Base-by-base conservation (phyloP, 352 stramenopile species). In the Pythium aristosporum region DNA sequence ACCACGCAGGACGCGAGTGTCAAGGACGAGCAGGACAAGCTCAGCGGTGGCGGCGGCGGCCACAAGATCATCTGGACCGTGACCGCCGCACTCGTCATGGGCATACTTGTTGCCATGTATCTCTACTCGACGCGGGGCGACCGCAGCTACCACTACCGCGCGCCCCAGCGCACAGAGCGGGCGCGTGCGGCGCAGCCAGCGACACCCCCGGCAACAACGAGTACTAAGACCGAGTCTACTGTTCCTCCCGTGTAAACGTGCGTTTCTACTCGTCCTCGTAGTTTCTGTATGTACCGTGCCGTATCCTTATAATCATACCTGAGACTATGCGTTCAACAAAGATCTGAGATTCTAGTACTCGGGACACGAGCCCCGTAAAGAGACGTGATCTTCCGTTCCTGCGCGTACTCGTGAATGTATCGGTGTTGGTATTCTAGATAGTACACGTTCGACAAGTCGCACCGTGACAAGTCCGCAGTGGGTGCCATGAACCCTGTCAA, bases 91-190 rank as follows among this genome's bases (percentile, higher is more conserved):
- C 25, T 56, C 32, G 28, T 56, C 16, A 16, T 56, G 8, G 21
- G 25, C 18, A 5, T 56, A 28, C 49, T 56, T 30, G 23, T 56
- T 21, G 49, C 49, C 28, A 21, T 56, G 13, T 56, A 56, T 23
- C 49, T 56, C 49, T 56, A 56, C 49, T 41, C 49, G 49, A 56
- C 49, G 32, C 49, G 30, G 18, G 16, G 8, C 16, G 49, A 56
- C 32, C 49, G 49, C 16, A 56, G 28, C 28, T 21, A 44, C 30
- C 28, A 53, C 42, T 48, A 48, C 42, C 42, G 42, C 42, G 42
- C 15, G n/a, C 42, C 42, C 5, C 42, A 18, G 3, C 7, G 42
- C 18, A 23, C 42, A 25, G 42, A 11, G 18, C 42, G 42, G 3
- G 42, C 42, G 18, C 15, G 42, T 2, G 42, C 9, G 1, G n/a